Evolutionary conservation across 768 basidiomycete species (phyloP).

Genomic region (Pisolithus tinctorius): DNA sequence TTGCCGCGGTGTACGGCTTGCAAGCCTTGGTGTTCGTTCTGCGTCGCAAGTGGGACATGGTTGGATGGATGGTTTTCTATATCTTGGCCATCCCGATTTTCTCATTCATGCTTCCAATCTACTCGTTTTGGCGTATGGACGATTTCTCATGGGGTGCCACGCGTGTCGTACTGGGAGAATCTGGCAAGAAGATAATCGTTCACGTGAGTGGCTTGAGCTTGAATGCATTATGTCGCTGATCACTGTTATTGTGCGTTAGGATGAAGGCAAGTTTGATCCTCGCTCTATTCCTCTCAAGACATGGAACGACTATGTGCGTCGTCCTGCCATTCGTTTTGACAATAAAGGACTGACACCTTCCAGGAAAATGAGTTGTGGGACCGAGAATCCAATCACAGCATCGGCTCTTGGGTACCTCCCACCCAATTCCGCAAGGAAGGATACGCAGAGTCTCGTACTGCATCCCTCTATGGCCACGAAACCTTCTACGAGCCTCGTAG

Average conservation of each 20-base stretch:
- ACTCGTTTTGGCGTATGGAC: slow-evolving; percentile 98
- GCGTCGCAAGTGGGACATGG: slow-evolving; percentile 96
- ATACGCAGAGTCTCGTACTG: slow-evolving; percentile 71
- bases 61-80: slow-evolving; percentile 96
- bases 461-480: slow-evolving; percentile 81
- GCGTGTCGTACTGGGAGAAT: slow-evolving; percentile 87
- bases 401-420: slow-evolving; percentile 88
- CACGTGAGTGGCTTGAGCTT: slow-evolving; percentile 52
- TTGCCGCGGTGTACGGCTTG: slow-evolving; percentile 90
- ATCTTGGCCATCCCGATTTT: slow-evolving; percentile 91
- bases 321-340: neutral
- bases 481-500: slow-evolving; percentile 75
- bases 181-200: slow-evolving; percentile 91
- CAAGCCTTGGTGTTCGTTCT: slow-evolving; percentile 90
- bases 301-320: slow-evolving; percentile 89
- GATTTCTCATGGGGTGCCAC: slow-evolving; percentile 96
- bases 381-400: slow-evolving; percentile 92
- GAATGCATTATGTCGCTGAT: neutral
- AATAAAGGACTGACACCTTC: slow-evolving; percentile 1
- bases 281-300: slow-evolving; percentile 89
- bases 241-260: slow-evolving; percentile 37
- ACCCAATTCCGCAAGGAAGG: slow-evolving; percentile 63
- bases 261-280: slow-evolving; percentile 97
- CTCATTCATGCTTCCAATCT: slow-evolving; percentile 88
- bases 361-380: slow-evolving; percentile 97